Evolutionary conservation across 2,329 filamentous ascomycete species (phyloP).

Genomic region (Apiospora kogelbergensis): DNA sequence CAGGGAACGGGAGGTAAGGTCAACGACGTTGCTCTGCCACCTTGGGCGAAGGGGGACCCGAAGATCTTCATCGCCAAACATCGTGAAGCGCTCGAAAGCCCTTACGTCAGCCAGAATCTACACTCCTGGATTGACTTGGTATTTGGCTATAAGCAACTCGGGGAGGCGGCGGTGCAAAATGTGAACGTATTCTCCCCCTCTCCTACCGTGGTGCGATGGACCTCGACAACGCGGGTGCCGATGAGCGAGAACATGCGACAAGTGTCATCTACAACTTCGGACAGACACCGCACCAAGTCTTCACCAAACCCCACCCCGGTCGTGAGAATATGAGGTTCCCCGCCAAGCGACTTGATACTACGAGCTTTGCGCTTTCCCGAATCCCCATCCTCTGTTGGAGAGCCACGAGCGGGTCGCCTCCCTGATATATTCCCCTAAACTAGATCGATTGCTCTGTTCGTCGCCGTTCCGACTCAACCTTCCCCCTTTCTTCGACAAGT

Average conservation of each 20-base stretch:
- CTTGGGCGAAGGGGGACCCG: slow-evolving; percentile 95
- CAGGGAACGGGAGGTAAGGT: slow-evolving; percentile 80
- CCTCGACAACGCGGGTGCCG: slow-evolving; percentile 80
- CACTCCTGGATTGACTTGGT: slow-evolving; percentile 96
- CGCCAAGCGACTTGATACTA: slow-evolving; percentile 71
- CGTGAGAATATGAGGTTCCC: slow-evolving; percentile 68
- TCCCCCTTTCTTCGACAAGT: slow-evolving; percentile 83
- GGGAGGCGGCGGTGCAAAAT: slow-evolving; percentile 86
- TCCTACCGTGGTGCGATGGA: slow-evolving; percentile 95
- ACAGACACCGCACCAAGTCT: slow-evolving; percentile 94
- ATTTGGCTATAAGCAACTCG: slow-evolving; percentile 91
- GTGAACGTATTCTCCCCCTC: slow-evolving; percentile 96
- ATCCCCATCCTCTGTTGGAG: slow-evolving; percentile 74
- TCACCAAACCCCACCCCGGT: slow-evolving; percentile 75
- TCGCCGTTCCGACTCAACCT: slow-evolving; percentile 85
- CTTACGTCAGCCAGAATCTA: slow-evolving; percentile 84
- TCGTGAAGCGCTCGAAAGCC: slow-evolving; percentile 91
- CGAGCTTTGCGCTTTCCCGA: slow-evolving; percentile 72
- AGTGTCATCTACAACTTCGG: slow-evolving; percentile 99
- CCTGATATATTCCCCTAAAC: slow-evolving; percentile 73
- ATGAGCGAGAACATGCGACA: slow-evolving; percentile 85
- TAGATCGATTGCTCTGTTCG: slow-evolving; percentile 80
- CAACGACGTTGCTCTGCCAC: slow-evolving; percentile 84
- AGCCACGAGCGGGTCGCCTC: slow-evolving; percentile 79
- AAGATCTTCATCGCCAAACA: slow-evolving; percentile 95